A percentile compares a stretch with the other conserved stretches of the same genome.
These are phyloP conservation scores for Hebeloma cylindrosporum DNA, from an alignment of 768 basidiomycete genomes.

Conservation along the genomic window DNA sequence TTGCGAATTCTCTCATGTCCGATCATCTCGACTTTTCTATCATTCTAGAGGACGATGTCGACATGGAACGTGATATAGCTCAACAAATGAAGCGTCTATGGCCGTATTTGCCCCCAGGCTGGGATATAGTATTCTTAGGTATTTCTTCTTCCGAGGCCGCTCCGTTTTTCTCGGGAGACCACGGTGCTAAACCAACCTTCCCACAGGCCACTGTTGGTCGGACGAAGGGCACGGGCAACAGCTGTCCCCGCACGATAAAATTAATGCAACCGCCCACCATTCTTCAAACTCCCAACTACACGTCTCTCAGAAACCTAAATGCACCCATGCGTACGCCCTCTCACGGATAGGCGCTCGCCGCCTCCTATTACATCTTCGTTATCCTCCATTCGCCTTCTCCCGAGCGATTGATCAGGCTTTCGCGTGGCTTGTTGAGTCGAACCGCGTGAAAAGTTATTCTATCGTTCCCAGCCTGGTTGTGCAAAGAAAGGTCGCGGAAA, in stretches of 20 bases:
- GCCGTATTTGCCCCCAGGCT: slow-evolving; percentile 52
- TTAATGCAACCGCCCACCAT: slow-evolving; percentile 10
- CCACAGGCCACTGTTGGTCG: slow-evolving; percentile 77
- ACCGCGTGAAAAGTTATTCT: slow-evolving; percentile 57
- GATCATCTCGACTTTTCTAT: slow-evolving; percentile 39
- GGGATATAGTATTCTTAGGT: slow-evolving; percentile 80
- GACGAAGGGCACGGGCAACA: slow-evolving; percentile 55
- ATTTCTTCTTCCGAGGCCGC: slow-evolving; percentile 20
- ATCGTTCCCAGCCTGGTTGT: slow-evolving; percentile 67
- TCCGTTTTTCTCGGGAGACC: neutral
- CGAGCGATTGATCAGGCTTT: slow-evolving; percentile 76
- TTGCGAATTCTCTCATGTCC: slow-evolving; percentile 31
- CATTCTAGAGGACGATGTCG: slow-evolving; percentile 78
- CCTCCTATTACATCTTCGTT: slow-evolving; percentile 56
- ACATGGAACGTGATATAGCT: slow-evolving; percentile 67
- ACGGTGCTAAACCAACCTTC: slow-evolving; percentile 2
- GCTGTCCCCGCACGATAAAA: slow-evolving; percentile 22
- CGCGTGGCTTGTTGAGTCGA: slow-evolving; percentile 61
- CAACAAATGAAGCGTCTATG: slow-evolving; percentile 44
- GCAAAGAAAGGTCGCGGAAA: slow-evolving; percentile 57
- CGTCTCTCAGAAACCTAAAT: slow-evolving; percentile 61
- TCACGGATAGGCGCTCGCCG: slow-evolving; percentile 59
- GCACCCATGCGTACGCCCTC: slow-evolving; percentile 72
- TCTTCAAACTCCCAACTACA: slow-evolving; percentile 39
- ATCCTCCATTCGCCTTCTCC: slow-evolving; percentile 73